phyloP scores from a whole-genome alignment of 306 rosid genomes.

The Senna tora region DNA sequence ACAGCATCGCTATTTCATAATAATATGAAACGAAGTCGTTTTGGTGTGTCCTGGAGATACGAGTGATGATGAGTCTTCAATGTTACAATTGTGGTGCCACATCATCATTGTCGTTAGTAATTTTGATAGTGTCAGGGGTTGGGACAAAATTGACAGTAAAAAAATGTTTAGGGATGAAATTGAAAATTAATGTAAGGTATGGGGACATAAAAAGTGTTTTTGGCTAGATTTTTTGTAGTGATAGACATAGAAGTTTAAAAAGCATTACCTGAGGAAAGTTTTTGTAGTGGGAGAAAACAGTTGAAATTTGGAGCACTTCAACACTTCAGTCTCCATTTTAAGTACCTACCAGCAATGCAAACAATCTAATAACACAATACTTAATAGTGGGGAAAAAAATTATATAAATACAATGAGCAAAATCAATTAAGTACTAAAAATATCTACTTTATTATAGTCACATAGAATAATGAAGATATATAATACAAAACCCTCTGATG shows the following conservation, averaged over 20 bases:
- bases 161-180: too few relatives aligned
- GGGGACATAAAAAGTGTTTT: too few relatives aligned
- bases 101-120: too few relatives aligned
- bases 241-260: neutral
- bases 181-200: too few relatives aligned
- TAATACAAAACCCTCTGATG: neutral
- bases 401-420: neutral
- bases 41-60: too few relatives aligned
- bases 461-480: neutral
- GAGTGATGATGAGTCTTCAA: too few relatives aligned
- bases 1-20: too few relatives aligned
- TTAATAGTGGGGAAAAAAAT: too few relatives aligned
- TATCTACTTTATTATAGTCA: neutral
- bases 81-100: too few relatives aligned
- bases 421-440: neutral
- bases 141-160: too few relatives aligned
- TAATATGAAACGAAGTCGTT: too few relatives aligned
- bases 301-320: slow-evolving; percentile 56
- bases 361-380: slow-evolving; percentile 8
- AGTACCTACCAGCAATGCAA: slow-evolving; percentile 55
- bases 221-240: neutral
- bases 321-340: slow-evolving; percentile 63
- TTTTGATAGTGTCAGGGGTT: too few relatives aligned
- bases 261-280: slow-evolving; percentile 65
- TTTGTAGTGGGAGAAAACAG: slow-evolving; percentile 67